Percentiles rank a stretch among this genome's conserved stretches.
These are phyloP conservation scores for Paraphoma chrysanthemicola DNA, from an alignment of 2,329 filamentous ascomycete species.

Conservation along the genomic window DNA sequence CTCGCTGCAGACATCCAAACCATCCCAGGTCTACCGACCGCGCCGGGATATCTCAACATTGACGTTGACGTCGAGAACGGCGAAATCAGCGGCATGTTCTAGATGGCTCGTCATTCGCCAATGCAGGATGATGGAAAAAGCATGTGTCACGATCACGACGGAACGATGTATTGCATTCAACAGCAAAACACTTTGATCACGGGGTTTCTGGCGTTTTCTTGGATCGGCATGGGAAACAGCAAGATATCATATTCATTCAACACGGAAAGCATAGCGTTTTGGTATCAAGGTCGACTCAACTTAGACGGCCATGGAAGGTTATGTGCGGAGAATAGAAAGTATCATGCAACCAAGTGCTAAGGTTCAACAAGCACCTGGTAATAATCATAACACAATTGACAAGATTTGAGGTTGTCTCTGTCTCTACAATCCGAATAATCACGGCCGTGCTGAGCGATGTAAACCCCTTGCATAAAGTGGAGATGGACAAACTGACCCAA, in stretches of 20 bases:
- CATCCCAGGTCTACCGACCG: conserved; percentile 92
- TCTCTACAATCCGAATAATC: no score
- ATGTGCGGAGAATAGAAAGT: neutral
- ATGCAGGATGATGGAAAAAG: neutral
- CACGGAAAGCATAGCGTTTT: conserved; percentile 2
- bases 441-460: no score
- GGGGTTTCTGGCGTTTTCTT: neutral
- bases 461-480: no score
- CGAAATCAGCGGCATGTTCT: conserved; percentile 79
- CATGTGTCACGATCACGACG: neutral
- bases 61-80: conserved; percentile 67
- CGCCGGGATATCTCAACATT: conserved; percentile 93
- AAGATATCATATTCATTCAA: conserved; percentile 5
- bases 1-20: conserved; percentile 98
- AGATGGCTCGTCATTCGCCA: conserved; percentile 39
- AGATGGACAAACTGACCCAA: no score
- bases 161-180: conserved; percentile 7
- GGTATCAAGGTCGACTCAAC: conserved; percentile 1
- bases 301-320: neutral
- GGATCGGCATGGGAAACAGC: neutral
- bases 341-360: no score
- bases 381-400: no score
- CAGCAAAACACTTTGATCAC: conserved; percentile 3
- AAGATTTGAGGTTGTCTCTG: no score
- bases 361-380: no score